A percentile compares a stretch with the other conserved stretches of the same genome.
These are phyloP conservation scores for Diaporthe vaccinii DNA, from an alignment of 2,329 filamentous ascomycete species.

Conservation along the genomic window DNA sequence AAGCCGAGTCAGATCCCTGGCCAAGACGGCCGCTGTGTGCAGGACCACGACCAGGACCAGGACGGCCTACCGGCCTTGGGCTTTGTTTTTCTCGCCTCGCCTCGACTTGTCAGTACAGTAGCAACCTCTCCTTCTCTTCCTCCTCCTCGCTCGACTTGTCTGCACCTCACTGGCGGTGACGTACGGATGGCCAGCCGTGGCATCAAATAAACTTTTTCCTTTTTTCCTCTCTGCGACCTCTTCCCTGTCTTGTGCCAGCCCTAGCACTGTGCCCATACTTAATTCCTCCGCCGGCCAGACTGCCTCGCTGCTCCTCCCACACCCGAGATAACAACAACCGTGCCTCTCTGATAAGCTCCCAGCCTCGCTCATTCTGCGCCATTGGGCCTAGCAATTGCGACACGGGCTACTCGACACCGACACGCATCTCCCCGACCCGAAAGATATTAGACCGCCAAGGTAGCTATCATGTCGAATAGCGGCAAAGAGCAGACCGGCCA, in stretches of 20 bases:
- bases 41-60: constrained; percentile 11
- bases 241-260: constrained; percentile 12
- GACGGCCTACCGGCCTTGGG: constrained; percentile 3
- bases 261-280: constrained; percentile 26
- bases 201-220: constrained; percentile 12
- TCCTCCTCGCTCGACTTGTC: not conserved
- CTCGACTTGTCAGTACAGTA: not conserved
- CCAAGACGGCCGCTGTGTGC: not conserved
- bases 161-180: constrained; percentile 33
- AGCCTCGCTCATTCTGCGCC: constrained; percentile 28
- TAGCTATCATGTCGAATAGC: constrained; percentile 46
- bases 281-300: constrained; percentile 15
- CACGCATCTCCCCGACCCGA: not conserved
- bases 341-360: constrained; percentile 32
- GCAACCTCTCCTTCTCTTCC: not conserved
- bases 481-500: constrained; percentile 47
- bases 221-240: constrained; percentile 1
- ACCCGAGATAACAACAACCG: constrained; percentile 16
- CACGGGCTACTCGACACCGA: constrained; percentile 12
- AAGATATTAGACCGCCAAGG: not conserved
- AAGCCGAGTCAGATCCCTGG: constrained; percentile 34
- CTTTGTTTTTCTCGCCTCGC: constrained; percentile 14
- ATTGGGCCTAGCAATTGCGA: constrained; percentile 21
- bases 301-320: not conserved
- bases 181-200: constrained; percentile 3